Evolutionary conservation across 176 grass and related monocot species (phyloP), one percentile per base, ranked within the genome.

Genomic region (Chrysopogon serrulatus): DNA sequence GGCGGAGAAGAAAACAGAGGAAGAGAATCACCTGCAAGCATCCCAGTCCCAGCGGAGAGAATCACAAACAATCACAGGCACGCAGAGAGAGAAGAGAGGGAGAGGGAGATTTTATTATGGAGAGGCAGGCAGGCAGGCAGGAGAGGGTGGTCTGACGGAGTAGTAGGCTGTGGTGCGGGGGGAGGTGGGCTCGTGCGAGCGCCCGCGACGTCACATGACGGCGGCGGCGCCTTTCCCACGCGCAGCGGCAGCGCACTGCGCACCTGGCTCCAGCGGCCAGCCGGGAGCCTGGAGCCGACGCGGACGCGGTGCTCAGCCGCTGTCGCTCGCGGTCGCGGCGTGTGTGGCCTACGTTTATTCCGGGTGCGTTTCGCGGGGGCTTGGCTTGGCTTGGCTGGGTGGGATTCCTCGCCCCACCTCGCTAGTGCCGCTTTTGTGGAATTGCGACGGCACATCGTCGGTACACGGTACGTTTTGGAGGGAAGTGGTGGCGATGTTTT

Each of bases 21-120:
- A 23, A n/a, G 65, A 57, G 65, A 84, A 79, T 89, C 82, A 85
- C 82, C 87, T 89, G n/a, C n/a, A n/a, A 30, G 48, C 67, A 59
- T 67, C 48, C 34, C 68, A 48, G 43, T 7, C 74, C 47, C 59
- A 84, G 65, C 15, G 81, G 77, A 68, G 82, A 54, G 68, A 59
- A 44, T 21, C 80, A 11, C 27, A 60, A 59, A 11, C 27, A 60
- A 59, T 59, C 56, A 10, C 51, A 53, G 48, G 6, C 47, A 34
- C 7, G 15, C 16, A 10, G 65, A 44, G n/a, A 36, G 68, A 17
- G 65, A 40, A 3, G 54, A 19, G 26, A 21, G 17, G 2, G 51
- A 26, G 44, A 65, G 60, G 28, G 77, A 76, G 69, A 89, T 51
- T 84, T 54, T 80, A 45, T 80, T 84, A 82, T 42, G 47, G 51